Conservation (phyloP, 805 yeast genomes). For the Scheffersomyces amazonensis region DNA sequence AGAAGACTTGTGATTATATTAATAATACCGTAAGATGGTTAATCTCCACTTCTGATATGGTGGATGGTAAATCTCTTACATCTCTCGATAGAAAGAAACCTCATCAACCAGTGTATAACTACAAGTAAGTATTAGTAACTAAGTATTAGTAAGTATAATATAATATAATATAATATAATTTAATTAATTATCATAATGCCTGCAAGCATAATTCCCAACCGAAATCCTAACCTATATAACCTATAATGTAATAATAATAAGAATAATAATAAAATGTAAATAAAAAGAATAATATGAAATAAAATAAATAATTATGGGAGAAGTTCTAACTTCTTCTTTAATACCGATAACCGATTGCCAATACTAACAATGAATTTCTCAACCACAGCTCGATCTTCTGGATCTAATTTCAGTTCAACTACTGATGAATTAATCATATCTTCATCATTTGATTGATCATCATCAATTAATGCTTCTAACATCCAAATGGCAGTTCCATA, state of each 20-base stretch:
- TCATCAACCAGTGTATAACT: no score
- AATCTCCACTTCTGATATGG: no score
- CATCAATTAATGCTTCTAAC: constrained; percentile 81
- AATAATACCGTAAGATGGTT: constrained; percentile 7
- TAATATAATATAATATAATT: no score
- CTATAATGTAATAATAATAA: not conserved
- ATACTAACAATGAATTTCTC: constrained; percentile 81
- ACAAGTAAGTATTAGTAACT: no score
- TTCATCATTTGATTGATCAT: constrained; percentile 21
- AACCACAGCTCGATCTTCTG: constrained; percentile 71
- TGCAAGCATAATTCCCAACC: no score
- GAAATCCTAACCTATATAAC: not conserved
- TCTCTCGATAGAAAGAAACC: no score
- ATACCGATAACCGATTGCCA: constrained; percentile 70
- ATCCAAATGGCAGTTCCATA: constrained; percentile 95
- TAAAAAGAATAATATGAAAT: no score
- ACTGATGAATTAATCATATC: constrained; percentile 16
- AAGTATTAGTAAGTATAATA: no score
- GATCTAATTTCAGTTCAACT: constrained; percentile 46
- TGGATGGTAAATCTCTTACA: no score
- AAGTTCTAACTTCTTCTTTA: constrained; percentile 53
- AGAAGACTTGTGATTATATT: constrained; percentile 14
- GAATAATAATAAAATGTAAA: not conserved
- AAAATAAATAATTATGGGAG: not conserved
- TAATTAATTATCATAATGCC: no score